phyloP scores from a whole-genome alignment of 2,329 filamentous ascomycete genomes.

The Ophiosphaerella herpotricha region DNA sequence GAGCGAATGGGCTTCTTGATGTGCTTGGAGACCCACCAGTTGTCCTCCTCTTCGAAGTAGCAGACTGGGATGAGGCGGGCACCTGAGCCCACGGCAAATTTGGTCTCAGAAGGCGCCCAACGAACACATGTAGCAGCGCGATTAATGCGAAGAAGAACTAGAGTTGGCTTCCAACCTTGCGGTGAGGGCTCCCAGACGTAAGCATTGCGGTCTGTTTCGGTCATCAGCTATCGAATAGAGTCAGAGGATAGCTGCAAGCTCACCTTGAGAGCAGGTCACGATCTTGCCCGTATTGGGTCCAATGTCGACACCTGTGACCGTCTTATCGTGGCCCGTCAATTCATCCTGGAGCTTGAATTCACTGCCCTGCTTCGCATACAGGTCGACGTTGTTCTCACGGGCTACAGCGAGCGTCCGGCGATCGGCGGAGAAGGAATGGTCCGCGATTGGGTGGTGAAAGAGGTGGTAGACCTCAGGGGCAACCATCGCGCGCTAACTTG shows the following conservation, averaged over 20 bases:
- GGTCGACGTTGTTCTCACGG: constrained; percentile 85
- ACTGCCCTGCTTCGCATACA: constrained; percentile 75
- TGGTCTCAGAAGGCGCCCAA: constrained; percentile 95
- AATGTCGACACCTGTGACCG: constrained; percentile 94
- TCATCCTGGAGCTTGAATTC: constrained; percentile 87
- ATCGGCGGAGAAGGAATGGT: constrained; percentile 97
- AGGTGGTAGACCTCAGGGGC: constrained; percentile 92
- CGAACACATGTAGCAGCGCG: constrained; percentile 94
- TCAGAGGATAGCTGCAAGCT: constrained; percentile 13
- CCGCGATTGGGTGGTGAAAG: constrained; percentile 93
- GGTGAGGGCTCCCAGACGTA: constrained; percentile 97
- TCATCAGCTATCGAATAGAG: constrained; percentile 19
- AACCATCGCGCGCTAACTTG: constrained; percentile 65
- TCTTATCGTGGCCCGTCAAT: constrained; percentile 96
- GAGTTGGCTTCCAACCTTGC: constrained; percentile 91
- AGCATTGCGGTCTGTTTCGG: constrained; percentile 80
- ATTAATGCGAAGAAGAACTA: constrained; percentile 96
- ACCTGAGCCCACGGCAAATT: constrained; percentile 96
- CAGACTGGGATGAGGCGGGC: constrained; percentile 95
- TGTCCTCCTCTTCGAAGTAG: constrained; percentile 99
- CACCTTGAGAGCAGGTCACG: constrained; percentile 95
- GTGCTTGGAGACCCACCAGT: constrained; percentile 99
- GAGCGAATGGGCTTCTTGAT: constrained; percentile 98
- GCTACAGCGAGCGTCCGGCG: constrained; percentile 86
- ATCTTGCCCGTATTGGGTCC: constrained; percentile 89